These are phyloP conservation scores for Lolium rigidum DNA, from an alignment of 176 grass and related monocot genomes.

Conservation along the genomic window DNA sequence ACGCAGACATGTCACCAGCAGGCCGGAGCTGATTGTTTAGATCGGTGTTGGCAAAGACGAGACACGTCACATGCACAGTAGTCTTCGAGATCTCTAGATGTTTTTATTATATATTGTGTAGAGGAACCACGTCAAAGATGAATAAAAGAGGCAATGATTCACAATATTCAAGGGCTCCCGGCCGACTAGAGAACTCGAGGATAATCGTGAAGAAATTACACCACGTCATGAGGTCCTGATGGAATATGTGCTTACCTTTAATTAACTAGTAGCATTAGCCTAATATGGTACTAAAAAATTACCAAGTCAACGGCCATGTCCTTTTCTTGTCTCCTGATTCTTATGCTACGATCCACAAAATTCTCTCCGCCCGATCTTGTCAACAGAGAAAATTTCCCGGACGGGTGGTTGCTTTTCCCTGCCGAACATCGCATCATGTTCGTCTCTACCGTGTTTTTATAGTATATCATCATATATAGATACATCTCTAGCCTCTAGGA, in stretches of 20 bases:
- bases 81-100: slow-evolving; percentile 33
- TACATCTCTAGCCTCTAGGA: neutral
- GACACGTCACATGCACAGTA: slow-evolving; percentile 60
- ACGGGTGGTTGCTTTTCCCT: slow-evolving; percentile 1
- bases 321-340: slow-evolving; percentile 9
- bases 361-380: slow-evolving; percentile 23
- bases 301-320: slow-evolving; percentile 36
- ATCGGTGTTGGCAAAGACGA: slow-evolving; percentile 29
- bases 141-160: slow-evolving; percentile 44
- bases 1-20: neutral
- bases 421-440: neutral
- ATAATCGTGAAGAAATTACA: neutral
- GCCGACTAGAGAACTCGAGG: neutral
- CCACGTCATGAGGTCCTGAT: neutral
- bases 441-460: neutral
- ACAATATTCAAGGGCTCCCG: neutral
- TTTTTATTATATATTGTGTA: neutral
- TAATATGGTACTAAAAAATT: slow-evolving; percentile 1
- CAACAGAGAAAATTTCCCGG: slow-evolving; percentile 34
- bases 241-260: slow-evolving; percentile 19
- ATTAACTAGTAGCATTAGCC: neutral
- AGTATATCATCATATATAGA: neutral
- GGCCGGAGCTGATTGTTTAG: neutral
- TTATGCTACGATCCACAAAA: slow-evolving; percentile 1
- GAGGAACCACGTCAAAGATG: slow-evolving; percentile 4